Evolutionary conservation across 164 flowering plant genomes (phyloP).

Genomic region (Vitis labrusca): DNA sequence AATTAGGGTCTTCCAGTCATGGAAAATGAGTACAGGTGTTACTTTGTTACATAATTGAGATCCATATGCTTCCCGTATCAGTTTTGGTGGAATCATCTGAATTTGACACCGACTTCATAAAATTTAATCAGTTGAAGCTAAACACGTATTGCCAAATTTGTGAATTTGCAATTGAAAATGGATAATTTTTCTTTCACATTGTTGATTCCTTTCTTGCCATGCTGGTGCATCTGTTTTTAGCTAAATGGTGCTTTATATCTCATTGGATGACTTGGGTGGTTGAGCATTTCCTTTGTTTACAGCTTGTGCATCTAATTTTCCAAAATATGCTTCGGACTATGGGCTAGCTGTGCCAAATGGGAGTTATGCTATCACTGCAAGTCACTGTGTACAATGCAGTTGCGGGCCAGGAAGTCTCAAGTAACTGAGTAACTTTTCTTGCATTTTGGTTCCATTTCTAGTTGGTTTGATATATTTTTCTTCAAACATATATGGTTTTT

Average conservation of each 20-base stretch:
- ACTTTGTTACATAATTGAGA: too few species aligned
- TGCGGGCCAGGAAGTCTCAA: constrained; percentile 85
- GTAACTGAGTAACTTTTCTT: constrained; percentile 33
- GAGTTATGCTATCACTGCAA: constrained; percentile 83
- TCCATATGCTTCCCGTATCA: too few species aligned
- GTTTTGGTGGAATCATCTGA: too few species aligned
- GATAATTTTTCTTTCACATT: too few species aligned
- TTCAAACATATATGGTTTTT: background rate
- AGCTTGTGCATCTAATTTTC: constrained; percentile 84
- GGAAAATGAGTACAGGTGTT: too few species aligned
- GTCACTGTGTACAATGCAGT: constrained; percentile 97
- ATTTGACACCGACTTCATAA: too few species aligned
- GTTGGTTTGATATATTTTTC: background rate
- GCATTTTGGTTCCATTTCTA: background rate
- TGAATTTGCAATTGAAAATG: too few species aligned
- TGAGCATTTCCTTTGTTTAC: constrained; percentile 16
- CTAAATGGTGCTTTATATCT: constrained; percentile 5
- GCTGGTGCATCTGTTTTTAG: background rate
- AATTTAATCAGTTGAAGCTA: too few species aligned
- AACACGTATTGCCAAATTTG: too few species aligned
- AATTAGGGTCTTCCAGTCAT: too few species aligned
- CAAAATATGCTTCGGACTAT: constrained; percentile 56
- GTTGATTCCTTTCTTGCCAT: too few species aligned
- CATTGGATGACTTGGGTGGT: background rate
- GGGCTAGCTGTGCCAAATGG: constrained; percentile 88